Conservation (phyloP, 2,329 filamentous ascomycete genomes). For the Lecanosticta acicola region DNA sequence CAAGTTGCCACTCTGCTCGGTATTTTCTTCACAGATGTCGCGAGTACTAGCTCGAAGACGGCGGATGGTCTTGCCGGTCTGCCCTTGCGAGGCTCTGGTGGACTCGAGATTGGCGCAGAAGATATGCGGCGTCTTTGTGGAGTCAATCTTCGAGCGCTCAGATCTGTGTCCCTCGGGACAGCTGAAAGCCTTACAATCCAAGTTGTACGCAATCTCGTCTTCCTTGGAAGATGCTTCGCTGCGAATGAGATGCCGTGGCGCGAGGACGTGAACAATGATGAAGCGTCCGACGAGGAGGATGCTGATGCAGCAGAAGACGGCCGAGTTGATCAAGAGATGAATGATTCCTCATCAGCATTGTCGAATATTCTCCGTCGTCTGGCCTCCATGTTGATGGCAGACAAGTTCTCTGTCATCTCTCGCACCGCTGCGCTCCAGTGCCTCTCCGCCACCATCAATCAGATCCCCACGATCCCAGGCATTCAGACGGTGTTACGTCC, state of each 20-base stretch:
- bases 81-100: conserved; percentile 63
- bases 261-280: conserved; percentile 39
- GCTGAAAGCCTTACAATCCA: conserved; percentile 73
- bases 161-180: conserved; percentile 50
- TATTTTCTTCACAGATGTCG: conserved; percentile 74
- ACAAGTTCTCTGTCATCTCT: conserved; percentile 58
- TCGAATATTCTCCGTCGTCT: conserved; percentile 74
- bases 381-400: conserved; percentile 61
- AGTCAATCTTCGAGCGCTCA: conserved; percentile 55
- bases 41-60: conserved; percentile 51
- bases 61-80: conserved; percentile 49
- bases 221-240: conserved; percentile 63
- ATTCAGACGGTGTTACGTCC: conserved; percentile 61
- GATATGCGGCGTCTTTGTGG: conserved; percentile 57
- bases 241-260: conserved; percentile 51
- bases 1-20: conserved; percentile 68
- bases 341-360: conserved; percentile 48
- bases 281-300: conserved; percentile 37
- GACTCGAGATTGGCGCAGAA: conserved; percentile 59
- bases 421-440: conserved; percentile 66
- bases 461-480: conserved; percentile 57
- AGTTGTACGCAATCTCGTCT: conserved; percentile 73
- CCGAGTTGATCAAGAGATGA: conserved; percentile 19
- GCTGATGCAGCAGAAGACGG: conserved; percentile 41
- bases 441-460: conserved; percentile 62